These are phyloP conservation scores for Mikania micrantha DNA, from an alignment of 129 eudicot species.

Conservation along the genomic window DNA sequence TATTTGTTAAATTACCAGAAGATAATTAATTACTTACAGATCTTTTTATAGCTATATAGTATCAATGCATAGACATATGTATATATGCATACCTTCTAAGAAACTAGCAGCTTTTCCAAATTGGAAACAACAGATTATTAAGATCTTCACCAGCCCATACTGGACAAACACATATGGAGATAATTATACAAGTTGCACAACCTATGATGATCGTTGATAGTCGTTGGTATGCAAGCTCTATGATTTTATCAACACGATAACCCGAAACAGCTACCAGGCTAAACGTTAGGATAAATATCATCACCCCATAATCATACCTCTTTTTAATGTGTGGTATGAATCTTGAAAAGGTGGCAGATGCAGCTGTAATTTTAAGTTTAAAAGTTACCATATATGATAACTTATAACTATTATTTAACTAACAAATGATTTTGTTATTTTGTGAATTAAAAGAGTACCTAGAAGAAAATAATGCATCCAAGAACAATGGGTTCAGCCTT, in stretches of 20 bases:
- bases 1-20: no score
- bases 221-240: conserved; percentile 52
- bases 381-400: not conserved
- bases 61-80: no score
- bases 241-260: conserved; percentile 39
- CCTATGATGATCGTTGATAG: conserved; percentile 60
- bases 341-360: conserved; percentile 48
- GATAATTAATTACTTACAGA: no score
- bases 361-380: conserved; percentile 36
- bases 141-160: conserved; percentile 92
- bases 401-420: not conserved
- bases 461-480: conserved; percentile 56
- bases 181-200: conserved; percentile 36
- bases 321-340: conserved; percentile 67
- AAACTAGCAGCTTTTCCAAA: conserved; percentile 48
- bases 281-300: conserved; percentile 71
- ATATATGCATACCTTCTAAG: conserved; percentile 43
- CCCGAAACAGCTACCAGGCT: conserved; percentile 60
- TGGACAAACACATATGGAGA: conserved; percentile 50
- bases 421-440: not conserved
- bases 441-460: conserved; percentile 29
- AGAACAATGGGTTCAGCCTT: conserved; percentile 53
- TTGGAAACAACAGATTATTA: conserved; percentile 43
- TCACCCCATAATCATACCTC: conserved; percentile 72
- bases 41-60: no score